Percentiles rank a stretch among this genome's conserved stretches.
Evolutionary conservation across 108 stramenopile genomes (phyloP).

Genomic region (Fragilariopsis cylindrus): DNA sequence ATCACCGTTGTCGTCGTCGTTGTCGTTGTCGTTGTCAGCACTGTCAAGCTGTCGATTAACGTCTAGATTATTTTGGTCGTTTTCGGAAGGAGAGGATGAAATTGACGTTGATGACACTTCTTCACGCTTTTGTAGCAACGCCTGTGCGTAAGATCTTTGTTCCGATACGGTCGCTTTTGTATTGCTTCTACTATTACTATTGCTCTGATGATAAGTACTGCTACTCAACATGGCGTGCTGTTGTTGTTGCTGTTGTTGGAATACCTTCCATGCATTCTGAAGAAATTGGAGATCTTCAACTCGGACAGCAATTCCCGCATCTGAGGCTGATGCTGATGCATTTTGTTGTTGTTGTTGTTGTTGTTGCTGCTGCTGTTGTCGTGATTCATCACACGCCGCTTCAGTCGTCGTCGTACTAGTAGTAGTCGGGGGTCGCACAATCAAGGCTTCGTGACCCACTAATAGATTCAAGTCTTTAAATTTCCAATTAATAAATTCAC

Average conservation of each 20-base stretch:
- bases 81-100: background rate
- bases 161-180: background rate
- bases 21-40: background rate
- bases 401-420: background rate
- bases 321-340: background rate
- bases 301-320: conserved; percentile 45
- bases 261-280: conserved; percentile 30
- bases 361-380: background rate
- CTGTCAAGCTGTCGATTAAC: background rate
- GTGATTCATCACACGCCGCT: background rate
- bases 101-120: background rate
- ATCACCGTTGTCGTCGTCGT: background rate
- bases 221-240: background rate
- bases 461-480: conserved; percentile 76
- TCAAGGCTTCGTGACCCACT: conserved; percentile 72
- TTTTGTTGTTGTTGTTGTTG: background rate
- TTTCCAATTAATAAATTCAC: conserved; percentile 74
- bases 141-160: conserved; percentile 35
- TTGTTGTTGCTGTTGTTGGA: conserved; percentile 17
- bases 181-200: background rate
- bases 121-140: conserved; percentile 19
- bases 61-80: background rate
- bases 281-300: conserved; percentile 59
- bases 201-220: background rate
- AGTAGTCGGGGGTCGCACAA: conserved; percentile 22